Conservation (phyloP, 2,329 filamentous ascomycete genomes). For the Ascochyta pisi region DNA sequence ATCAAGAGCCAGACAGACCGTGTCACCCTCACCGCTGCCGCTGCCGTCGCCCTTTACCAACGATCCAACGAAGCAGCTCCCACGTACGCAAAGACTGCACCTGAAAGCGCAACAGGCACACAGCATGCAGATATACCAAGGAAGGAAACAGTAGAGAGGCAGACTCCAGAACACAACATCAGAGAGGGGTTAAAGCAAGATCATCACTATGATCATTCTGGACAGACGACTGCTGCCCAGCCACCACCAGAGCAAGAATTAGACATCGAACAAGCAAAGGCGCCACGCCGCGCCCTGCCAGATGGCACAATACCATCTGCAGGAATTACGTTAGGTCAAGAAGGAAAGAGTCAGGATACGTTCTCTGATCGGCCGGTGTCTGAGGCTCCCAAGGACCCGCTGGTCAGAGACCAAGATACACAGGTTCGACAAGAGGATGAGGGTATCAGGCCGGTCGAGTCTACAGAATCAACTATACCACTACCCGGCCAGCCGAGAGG, state of each 20-base stretch:
- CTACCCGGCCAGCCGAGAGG: constrained; percentile 37
- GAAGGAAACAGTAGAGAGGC: constrained; percentile 37
- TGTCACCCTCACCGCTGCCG: constrained; percentile 66
- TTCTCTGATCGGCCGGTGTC: constrained; percentile 39
- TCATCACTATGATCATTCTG: constrained; percentile 57
- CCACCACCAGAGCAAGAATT: constrained; percentile 50
- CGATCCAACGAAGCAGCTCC: constrained; percentile 62
- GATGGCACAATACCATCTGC: constrained; percentile 59
- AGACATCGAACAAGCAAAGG: constrained; percentile 55
- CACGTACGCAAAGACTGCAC: constrained; percentile 36
- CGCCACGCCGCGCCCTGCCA: constrained; percentile 53
- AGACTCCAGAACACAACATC: constrained; percentile 20
- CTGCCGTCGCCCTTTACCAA: constrained; percentile 65
- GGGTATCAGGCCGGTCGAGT: constrained; percentile 48
- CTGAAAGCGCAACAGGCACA: constrained; percentile 28
- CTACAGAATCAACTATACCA: constrained; percentile 52
- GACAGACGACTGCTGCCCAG: constrained; percentile 50
- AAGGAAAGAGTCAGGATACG: constrained; percentile 44
- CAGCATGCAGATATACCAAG: constrained; percentile 38
- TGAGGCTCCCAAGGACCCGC: constrained; percentile 48
- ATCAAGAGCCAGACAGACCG: constrained; percentile 68
- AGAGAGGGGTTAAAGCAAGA: constrained; percentile 57
- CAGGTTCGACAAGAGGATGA: constrained; percentile 24
- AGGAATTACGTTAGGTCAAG: constrained; percentile 39
- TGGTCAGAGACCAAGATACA: constrained; percentile 36